phyloP scores from a whole-genome alignment of 2,329 filamentous ascomycete genomes.

The Alternaria triticina region DNA sequence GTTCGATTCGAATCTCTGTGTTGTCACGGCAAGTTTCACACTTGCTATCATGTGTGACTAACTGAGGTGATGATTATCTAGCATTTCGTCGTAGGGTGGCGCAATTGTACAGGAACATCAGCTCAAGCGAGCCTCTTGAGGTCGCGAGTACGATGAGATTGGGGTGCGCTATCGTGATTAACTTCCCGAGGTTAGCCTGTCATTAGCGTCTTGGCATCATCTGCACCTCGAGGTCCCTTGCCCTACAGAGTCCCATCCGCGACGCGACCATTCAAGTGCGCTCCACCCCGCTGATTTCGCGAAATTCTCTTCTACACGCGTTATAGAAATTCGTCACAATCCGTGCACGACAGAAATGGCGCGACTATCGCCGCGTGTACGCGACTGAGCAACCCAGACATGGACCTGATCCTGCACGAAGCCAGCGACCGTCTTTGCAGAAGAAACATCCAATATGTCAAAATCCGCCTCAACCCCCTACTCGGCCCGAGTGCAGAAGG shows the following conservation, averaged over 20 bases:
- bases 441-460: conserved; percentile 30
- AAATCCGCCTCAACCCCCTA: conserved; percentile 34
- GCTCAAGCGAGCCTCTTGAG: too few relatives aligned
- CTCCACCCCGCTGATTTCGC: background rate
- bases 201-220: conserved; percentile 8
- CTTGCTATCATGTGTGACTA: background rate
- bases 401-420: conserved; percentile 2
- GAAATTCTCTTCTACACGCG: background rate
- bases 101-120: too few relatives aligned
- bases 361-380: background rate
- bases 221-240: conserved; percentile 2
- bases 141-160: background rate
- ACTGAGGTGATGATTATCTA: too few relatives aligned
- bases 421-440: conserved; percentile 2
- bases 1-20: background rate
- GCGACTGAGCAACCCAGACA: conserved; percentile 4
- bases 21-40: background rate
- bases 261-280: background rate
- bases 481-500: conserved; percentile 44
- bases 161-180: background rate
- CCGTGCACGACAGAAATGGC: background rate
- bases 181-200: background rate
- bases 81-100: too few relatives aligned
- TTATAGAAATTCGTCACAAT: background rate
- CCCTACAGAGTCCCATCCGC: background rate